Evolutionary conservation across 1,284 basidiomycete genomes (phyloP).

Genomic region (Sanghuangporus baumii): DNA sequence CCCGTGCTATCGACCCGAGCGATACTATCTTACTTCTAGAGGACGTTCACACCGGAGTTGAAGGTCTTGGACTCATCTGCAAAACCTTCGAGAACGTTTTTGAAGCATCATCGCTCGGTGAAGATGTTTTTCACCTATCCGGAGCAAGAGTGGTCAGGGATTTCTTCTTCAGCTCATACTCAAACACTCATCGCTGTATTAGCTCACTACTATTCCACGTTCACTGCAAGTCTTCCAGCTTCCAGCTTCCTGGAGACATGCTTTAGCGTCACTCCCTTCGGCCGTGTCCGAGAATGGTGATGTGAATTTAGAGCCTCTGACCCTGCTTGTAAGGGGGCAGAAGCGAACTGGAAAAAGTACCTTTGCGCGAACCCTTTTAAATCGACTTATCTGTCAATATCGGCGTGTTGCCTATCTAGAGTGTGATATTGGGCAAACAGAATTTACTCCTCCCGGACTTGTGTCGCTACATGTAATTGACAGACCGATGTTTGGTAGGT

Average conservation of each 20-base stretch:
- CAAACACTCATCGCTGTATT: neutral
- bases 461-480: slow-evolving; percentile 77
- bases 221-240: slow-evolving; percentile 1
- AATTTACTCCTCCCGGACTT: slow-evolving; percentile 86
- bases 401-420: slow-evolving; percentile 84
- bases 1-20: slow-evolving; percentile 19
- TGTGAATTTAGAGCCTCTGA: neutral
- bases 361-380: slow-evolving; percentile 72
- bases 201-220: slow-evolving; percentile 1
- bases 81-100: slow-evolving; percentile 57
- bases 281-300: neutral
- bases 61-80: slow-evolving; percentile 59
- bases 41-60: slow-evolving; percentile 49
- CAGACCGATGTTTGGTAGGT: slow-evolving; percentile 61
- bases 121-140: neutral
- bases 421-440: slow-evolving; percentile 90
- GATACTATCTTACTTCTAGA: slow-evolving; percentile 48
- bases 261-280: neutral
- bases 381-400: slow-evolving; percentile 57
- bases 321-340: slow-evolving; percentile 70
- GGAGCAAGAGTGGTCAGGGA: slow-evolving; percentile 7
- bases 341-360: slow-evolving; percentile 91
- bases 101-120: neutral
- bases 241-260: slow-evolving; percentile 11
- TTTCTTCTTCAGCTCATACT: neutral